Evolutionary conservation across 495 filamentous ascomycete species (phyloP), one percentile per base, ranked within the genome.

Genomic region (Echria macrotheca): DNA sequence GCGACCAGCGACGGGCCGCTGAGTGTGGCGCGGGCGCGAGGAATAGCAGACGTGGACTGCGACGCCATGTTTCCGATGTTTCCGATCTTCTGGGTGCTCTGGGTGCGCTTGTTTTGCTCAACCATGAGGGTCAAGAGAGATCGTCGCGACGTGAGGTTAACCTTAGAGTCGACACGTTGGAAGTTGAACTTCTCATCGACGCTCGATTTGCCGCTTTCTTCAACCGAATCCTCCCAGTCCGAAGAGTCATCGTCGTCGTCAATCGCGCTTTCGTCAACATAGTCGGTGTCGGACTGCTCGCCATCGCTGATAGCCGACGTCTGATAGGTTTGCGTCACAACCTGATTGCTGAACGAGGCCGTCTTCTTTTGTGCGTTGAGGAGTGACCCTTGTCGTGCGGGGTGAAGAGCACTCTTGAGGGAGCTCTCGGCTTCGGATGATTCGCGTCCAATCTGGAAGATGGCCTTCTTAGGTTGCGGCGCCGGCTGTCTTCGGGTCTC

Each of bases 221-320:
- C 89, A n/a, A 85, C 79, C 6, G 89, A 93, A 55, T 96, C 91
- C 62, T 95, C 90, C 89, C 89, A 95, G 47, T 93, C 86, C 2
- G 76, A 88, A 21, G 85, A 86, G 38, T 90, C 87, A 35, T 94
- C 91, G 33, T 90, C 86, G 43, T 95, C 89, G 47, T 94, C 89
- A 38, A 89, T 89, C 19, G 86, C 86, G 55, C 85, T 87, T 64
- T 93, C 87, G 52, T 84, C 85, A 23, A 87, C 74, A 43, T 78
- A 77, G 44, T 79, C 75, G 4, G 81, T 83, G 54, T 87, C 86
- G 38, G 89, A 87, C 12, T 83, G 83, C 47, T 86, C 84, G 44
- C 87, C 84, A 48, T 87, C 85, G 51, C 80, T 73, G 44, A 80
- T 76, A 24, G 71, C 74, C 4, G 75, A 73, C 11, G 82, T 73